Percentiles rank a stretch among this genome's conserved stretches.
Evolutionary conservation across 768 basidiomycete genomes (phyloP).

Genomic region (Floccularia luteovirens): DNA sequence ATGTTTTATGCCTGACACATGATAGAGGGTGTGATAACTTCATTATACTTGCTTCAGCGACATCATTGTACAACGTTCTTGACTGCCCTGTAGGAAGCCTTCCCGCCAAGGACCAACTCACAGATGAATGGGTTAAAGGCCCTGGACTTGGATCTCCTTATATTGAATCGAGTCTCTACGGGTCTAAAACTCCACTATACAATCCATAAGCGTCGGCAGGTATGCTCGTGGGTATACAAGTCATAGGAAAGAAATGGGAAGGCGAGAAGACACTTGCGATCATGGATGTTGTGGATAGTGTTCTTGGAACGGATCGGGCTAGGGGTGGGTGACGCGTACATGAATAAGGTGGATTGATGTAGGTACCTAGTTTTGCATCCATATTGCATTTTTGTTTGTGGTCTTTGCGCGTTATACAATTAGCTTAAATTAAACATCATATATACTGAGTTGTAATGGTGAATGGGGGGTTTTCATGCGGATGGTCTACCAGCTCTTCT

Average conservation of each 20-base stretch:
- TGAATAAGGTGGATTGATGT: constrained; percentile 6
- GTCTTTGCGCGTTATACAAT: too few relatives aligned
- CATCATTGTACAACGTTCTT: constrained; percentile 68
- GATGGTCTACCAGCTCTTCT: too few relatives aligned
- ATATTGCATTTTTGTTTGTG: too few relatives aligned
- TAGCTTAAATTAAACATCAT: too few relatives aligned
- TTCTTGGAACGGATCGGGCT: constrained; percentile 58
- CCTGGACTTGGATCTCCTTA: constrained; percentile 48
- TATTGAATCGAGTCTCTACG: constrained; percentile 58
- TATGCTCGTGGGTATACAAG: constrained; percentile 77
- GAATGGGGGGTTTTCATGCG: too few relatives aligned
- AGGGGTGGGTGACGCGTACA: constrained; percentile 34
- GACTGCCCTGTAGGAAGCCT: constrained; percentile 68
- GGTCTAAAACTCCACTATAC: constrained; percentile 47
- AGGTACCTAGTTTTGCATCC: too few relatives aligned
- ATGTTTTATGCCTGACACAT: too few relatives aligned
- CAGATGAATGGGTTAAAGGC: constrained; percentile 49
- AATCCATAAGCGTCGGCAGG: constrained; percentile 64
- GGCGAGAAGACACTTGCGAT: constrained; percentile 78
- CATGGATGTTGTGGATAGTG: constrained; percentile 71
- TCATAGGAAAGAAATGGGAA: constrained; percentile 74
- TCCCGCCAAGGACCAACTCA: constrained; percentile 53
- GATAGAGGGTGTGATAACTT: constrained; percentile 46
- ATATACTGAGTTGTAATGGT: too few relatives aligned
- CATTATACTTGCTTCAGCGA: constrained; percentile 43